Evolutionary conservation across 192 early-diverging fungal genomes (phyloP).

Genomic region (Piromyces finnis): DNA sequence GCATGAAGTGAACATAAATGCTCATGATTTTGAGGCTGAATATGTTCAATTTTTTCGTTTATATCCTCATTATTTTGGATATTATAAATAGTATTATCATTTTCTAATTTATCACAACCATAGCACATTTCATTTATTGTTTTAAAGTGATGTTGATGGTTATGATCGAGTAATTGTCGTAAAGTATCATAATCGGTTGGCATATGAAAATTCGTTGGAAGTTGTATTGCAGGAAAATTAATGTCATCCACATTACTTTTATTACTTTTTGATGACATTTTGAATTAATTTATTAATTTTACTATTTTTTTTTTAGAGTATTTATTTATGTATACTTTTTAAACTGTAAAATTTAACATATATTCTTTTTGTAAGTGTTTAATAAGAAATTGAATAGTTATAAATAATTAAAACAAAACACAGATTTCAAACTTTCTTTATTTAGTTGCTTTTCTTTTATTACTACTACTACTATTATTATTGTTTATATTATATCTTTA

Average conservation of each 20-base stretch:
- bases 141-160: not conserved
- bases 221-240: not conserved
- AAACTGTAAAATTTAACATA: no score
- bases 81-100: not conserved
- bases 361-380: no score
- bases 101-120: not conserved
- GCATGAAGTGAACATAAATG: not conserved
- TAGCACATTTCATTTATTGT: not conserved
- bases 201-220: not conserved
- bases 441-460: no score
- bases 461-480: no score
- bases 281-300: no score
- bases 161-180: not conserved
- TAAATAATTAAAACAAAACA: no score
- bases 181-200: not conserved
- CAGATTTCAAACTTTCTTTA: no score
- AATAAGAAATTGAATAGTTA: no score
- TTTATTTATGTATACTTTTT: no score
- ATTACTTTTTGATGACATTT: not conserved
- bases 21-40: not conserved
- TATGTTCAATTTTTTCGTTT: not conserved
- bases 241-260: not conserved
- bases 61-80: not conserved
- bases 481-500: no score
- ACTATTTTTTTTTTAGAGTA: no score